phyloP scores from a whole-genome alignment of 2,329 filamentous ascomycete genomes.

The Aureobasidium namibiae region DNA sequence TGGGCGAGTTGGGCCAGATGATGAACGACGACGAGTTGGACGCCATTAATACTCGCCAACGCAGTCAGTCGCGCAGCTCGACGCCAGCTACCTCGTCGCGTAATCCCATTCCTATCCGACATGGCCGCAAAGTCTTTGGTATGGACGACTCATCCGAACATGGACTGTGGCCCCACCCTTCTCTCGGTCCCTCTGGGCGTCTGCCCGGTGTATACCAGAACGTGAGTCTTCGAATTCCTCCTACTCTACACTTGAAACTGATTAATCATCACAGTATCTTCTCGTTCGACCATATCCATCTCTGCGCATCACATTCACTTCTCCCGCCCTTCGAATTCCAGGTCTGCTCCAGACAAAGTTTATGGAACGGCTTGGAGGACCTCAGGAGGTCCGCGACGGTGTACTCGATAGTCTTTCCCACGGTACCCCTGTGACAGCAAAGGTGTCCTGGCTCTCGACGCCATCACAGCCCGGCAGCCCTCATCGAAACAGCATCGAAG shows the following conservation, averaged over 20 bases:
- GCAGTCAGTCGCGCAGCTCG: slow-evolving; percentile 14
- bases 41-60: slow-evolving; percentile 21
- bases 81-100: slow-evolving; percentile 14
- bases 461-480: slow-evolving; percentile 6
- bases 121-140: slow-evolving; percentile 20
- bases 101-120: neutral
- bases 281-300: slow-evolving; percentile 58
- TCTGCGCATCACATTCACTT: slow-evolving; percentile 60
- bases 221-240: slow-evolving; percentile 15
- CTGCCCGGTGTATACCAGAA: slow-evolving; percentile 32
- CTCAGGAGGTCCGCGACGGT: slow-evolving; percentile 29
- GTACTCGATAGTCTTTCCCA: slow-evolving; percentile 31
- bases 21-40: slow-evolving; percentile 26
- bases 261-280: slow-evolving; percentile 42
- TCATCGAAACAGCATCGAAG: slow-evolving; percentile 16
- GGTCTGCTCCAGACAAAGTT: slow-evolving; percentile 50
- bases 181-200: slow-evolving; percentile 26
- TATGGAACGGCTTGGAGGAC: slow-evolving; percentile 35
- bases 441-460: slow-evolving; percentile 32
- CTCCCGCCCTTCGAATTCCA: slow-evolving; percentile 57
- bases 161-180: slow-evolving; percentile 24
- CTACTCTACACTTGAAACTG: neutral
- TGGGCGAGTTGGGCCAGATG: slow-evolving; percentile 24
- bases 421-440: slow-evolving; percentile 35
- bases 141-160: slow-evolving; percentile 25